Evolutionary conservation across 306 rosid genomes (phyloP).

Genomic region (Casuarina equisetifolia): DNA sequence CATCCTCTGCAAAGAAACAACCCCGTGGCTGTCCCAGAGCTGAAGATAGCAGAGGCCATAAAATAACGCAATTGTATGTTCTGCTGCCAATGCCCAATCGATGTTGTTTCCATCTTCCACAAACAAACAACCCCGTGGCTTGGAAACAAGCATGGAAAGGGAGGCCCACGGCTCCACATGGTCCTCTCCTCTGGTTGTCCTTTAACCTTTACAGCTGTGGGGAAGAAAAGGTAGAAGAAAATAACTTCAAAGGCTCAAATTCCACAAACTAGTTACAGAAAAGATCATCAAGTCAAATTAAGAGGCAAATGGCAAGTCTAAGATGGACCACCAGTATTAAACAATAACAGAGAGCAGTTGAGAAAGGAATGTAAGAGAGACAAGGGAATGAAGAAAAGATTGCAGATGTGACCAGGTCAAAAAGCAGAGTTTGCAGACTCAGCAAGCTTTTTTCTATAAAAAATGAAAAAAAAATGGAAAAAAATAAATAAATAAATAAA

Average conservation of each 20-base stretch:
- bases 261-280: neutral
- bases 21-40: neutral
- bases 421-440: constrained; percentile 35
- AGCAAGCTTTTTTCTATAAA: constrained; percentile 13
- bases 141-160: neutral
- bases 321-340: too few relatives aligned
- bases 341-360: too few relatives aligned
- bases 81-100: constrained; percentile 5
- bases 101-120: constrained; percentile 27
- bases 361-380: too few relatives aligned
- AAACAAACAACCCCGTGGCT: constrained; percentile 18
- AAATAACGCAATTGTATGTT: constrained; percentile 18
- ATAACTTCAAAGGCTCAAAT: constrained; percentile 17
- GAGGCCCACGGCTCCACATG: constrained; percentile 44
- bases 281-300: too few relatives aligned
- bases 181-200: constrained; percentile 60
- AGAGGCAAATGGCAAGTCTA: too few relatives aligned
- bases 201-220: constrained; percentile 80
- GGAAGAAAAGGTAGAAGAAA: constrained; percentile 30
- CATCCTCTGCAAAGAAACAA: constrained; percentile 30
- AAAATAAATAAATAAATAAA: neutral
- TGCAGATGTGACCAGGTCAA: constrained; percentile 45
- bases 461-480: neutral
- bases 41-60: constrained; percentile 25
- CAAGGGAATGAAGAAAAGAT: neutral